Evolutionary conservation across 306 rosid species (phyloP), one percentile per base, ranked within the genome.

Genomic region (Hippophae gyantsensis): DNA sequence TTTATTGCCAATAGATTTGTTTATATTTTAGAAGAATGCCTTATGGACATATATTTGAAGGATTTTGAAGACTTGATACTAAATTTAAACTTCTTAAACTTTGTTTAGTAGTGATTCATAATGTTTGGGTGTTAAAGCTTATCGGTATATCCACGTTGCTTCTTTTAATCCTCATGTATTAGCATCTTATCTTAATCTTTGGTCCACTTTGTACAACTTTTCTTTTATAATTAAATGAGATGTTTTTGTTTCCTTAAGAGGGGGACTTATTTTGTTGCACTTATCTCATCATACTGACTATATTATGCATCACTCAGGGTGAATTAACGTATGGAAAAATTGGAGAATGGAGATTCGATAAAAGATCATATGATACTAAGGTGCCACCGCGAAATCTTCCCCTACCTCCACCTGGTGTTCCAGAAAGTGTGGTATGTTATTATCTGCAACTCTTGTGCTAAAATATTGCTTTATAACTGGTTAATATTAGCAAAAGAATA

Each of bases 321-420:
- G 90, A 89, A 72, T 49, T 84, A 56, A 93, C 97, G 23, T 84
- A 86, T 71, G 99, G 97, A 71, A 88, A 89, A 72, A 93, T 89
- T 45, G 99, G 99, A 68, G 99, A 93, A 77, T 93, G 99, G 99
- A 84, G 99, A 63, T 93, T 93, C 60, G 99, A 86, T 70, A 93
- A 93, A 72, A 76, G 99, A 71, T 82, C 99, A 10, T 89, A 64
- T 11, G 79, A 49, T 60, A 32, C 1, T 1, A 67, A 55, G 48
- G 71, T 76, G 60, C 94, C 82, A 2, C 99, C 95, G 0, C 79
- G 85, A 74, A 93, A 93, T 78, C 86, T 88, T 42, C 62, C 97
- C 45, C 50, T 86, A 65, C 97, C 99, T 23, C 99, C 95, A 32
- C 76, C 83, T 7, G 99, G 99, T 45, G 95, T 93, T 64, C 84